Base-by-base conservation (phyloP, 2,329 filamentous ascomycete genomes). In the Fusarium sambucinum region DNA sequence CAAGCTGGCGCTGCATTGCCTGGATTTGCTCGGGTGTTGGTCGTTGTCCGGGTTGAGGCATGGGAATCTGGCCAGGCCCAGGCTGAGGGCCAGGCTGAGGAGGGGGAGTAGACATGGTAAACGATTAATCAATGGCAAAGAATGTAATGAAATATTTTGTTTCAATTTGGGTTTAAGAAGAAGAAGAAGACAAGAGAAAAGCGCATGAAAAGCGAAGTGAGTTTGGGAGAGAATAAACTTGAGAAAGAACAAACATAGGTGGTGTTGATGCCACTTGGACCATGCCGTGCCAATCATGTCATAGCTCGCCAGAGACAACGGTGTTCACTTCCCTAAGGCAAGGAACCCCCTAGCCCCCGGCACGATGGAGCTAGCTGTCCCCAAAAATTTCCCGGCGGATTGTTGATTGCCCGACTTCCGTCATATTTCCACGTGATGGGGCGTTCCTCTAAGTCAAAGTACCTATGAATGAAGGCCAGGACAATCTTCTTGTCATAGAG, bases 21-120 rank as follows among this genome's bases (percentile, higher is more conserved):
- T 88, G 87, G 68, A 97, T 92, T 82, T 97, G 94, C 81, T 97
- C 91, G 48, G 92, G 94, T 21, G 90, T 89, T 33, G 93, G 93
- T 78, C 80, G 83, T 69, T 83, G 81, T 55, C 77, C 79, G 35
- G 78, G 77, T 53, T 74, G 66, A 17, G 77, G 78, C 71, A 80
- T 77, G 59, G 76, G 77, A 55, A 76, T 71, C 40, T 69, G 74
- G 48, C 72, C 73, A 29, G 68, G 57, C 54, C 73, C 66, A 52
- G 73, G 74, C 74, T 72, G 65, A 63, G 66, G 68, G 66, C 73
- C 68, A 23, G 67, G 63, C 38, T 76, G 73, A 32, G 69, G 74
- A 52, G 75, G 74, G 47, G 74, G 74, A 51, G 72, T 42, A 38
- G 77, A 71, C 76, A 79, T 79, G 23, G 52, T 59, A 58, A 58